A percentile compares a stretch with the other conserved stretches of the same genome.
Evolutionary conservation across 805 yeast species (phyloP).

Genomic region (Cyberlindnera mississippiensis): DNA sequence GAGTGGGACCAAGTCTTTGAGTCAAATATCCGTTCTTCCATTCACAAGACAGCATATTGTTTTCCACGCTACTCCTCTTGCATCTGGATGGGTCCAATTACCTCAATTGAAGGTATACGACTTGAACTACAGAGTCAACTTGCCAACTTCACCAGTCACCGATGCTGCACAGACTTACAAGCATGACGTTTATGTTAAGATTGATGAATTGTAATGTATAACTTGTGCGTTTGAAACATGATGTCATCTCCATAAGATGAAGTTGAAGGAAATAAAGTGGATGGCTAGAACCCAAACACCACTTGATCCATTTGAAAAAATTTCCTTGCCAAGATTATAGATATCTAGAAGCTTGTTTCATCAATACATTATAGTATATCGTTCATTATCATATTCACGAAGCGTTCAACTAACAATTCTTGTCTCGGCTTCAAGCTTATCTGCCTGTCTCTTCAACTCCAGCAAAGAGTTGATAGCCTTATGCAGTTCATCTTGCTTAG

Average conservation of each 20-base stretch:
- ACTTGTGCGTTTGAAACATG: too few species aligned
- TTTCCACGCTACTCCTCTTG: conserved; percentile 28
- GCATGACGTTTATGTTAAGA: conserved; percentile 23
- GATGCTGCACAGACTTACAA: conserved; percentile 27
- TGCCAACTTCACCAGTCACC: conserved; percentile 47
- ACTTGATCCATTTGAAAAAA: too few species aligned
- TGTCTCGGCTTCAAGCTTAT: conserved; percentile 80
- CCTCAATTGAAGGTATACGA: conserved; percentile 69
- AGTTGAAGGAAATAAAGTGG: too few species aligned
- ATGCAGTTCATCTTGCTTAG: conserved; percentile 70
- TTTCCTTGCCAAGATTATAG: too few species aligned
- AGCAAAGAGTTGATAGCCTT: conserved; percentile 66
- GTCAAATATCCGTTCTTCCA: conserved; percentile 46
- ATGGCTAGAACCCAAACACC: too few species aligned
- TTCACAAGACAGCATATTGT: conserved; percentile 45
- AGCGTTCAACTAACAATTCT: conserved; percentile 35
- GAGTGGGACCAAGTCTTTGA: conserved; percentile 31
- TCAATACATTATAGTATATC: too few species aligned
- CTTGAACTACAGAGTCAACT: conserved; percentile 57
- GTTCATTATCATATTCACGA: too few species aligned
- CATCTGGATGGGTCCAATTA: conserved; percentile 33
- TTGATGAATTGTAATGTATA: conserved; percentile 5
- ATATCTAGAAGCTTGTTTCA: too few species aligned
- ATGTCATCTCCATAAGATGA: too few species aligned
- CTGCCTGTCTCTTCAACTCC: conserved; percentile 83